Evolutionary conservation across 768 basidiomycete genomes (phyloP), one percentile per base, ranked within the genome.

Genomic region (Pleurotus eryngii): DNA sequence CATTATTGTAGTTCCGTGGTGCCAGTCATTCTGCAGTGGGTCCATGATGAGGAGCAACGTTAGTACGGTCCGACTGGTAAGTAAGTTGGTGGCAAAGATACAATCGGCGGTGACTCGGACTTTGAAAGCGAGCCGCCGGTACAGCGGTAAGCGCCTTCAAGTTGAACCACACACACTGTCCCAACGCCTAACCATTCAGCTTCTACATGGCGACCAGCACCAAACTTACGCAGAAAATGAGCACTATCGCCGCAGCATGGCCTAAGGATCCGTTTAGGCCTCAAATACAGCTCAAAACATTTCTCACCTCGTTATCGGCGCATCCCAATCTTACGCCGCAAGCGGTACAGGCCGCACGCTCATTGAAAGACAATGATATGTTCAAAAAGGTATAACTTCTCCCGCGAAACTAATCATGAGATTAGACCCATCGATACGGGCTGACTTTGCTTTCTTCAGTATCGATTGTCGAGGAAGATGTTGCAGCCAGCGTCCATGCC

Each of bases 201-300:
- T 35, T 4, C 30, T 9, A 35, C 30, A 24, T 57, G 57, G 11
- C 39, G 22, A 49, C 59, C 59, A 26, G 59, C 68, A 66, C 64
- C 55, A 77, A 76, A 59, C 67, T 82, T 12, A 71, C 77, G 0
- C 76, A 78, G 57, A 79, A 81, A 64, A 76, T 91, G 60, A 71
- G 69, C 42, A 64, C 70, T 8, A 79, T 90, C 49, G 87, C 86
- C 1, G 71, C 79, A 43, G 67, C 77, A 39, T 93, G 90, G 88
- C 79, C 81, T 14, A 71, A 70, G 11, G 90, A 93, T 63, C 88
- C 88, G 0, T 88, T 92, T 67, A 80, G 90, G 2, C 89, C 89
- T 1, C 86, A 89, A 60, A 65, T 92, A 6, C 90, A 92, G 72
- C 77, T 92, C 30, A 81, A 80, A 60, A 79, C 69, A 1, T 85